Percentiles rank a stretch among this genome's conserved stretches.
Conservation (phyloP, 1,284 basidiomycete genomes). For the Phellopilus nigrolimitatus region DNA sequence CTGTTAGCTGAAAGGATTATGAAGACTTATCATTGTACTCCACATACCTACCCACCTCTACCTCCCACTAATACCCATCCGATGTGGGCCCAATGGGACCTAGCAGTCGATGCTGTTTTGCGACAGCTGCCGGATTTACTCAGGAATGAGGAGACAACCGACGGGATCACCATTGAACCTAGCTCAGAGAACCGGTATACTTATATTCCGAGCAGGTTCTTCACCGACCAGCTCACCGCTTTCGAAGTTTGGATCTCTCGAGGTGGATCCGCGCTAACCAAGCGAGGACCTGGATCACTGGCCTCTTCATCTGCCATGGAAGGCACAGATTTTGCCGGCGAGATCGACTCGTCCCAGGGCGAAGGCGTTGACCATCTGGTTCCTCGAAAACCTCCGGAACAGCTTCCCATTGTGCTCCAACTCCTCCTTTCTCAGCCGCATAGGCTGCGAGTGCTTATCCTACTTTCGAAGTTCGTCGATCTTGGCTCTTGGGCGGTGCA, state of each 20-base stretch:
- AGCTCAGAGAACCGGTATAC: conserved; percentile 47
- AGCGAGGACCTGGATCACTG: conserved; percentile 67
- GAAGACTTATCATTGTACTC: conserved; percentile 98
- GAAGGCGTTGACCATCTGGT: conserved; percentile 56
- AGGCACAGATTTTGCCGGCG: conserved; percentile 5
- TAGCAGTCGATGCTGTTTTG: conserved; percentile 94
- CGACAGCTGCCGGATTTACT: conserved; percentile 90
- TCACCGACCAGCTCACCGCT: conserved; percentile 93
- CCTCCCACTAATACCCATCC: conserved; percentile 95
- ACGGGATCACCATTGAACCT: conserved; percentile 31
- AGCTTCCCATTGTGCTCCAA: conserved; percentile 95
- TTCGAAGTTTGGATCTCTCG: conserved; percentile 98
- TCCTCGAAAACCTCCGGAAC: conserved; percentile 88
- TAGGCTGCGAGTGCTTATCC: conserved; percentile 89
- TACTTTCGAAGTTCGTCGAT: conserved; percentile 97
- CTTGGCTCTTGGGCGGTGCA: conserved; percentile 98
- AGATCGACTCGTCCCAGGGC: conserved; percentile 25
- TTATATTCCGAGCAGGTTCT: conserved; percentile 92
- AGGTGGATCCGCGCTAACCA: conserved; percentile 78
- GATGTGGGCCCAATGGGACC: conserved; percentile 96
- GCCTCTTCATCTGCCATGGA: conserved; percentile 14
- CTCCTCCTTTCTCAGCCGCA: conserved; percentile 96
- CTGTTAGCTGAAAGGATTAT: conserved; percentile 96
- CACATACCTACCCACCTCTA: conserved; percentile 88
- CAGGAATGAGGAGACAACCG: conserved; percentile 44